Conservation (phyloP, 2,329 filamentous ascomycete species). For the Penicillium sp. region DNA sequence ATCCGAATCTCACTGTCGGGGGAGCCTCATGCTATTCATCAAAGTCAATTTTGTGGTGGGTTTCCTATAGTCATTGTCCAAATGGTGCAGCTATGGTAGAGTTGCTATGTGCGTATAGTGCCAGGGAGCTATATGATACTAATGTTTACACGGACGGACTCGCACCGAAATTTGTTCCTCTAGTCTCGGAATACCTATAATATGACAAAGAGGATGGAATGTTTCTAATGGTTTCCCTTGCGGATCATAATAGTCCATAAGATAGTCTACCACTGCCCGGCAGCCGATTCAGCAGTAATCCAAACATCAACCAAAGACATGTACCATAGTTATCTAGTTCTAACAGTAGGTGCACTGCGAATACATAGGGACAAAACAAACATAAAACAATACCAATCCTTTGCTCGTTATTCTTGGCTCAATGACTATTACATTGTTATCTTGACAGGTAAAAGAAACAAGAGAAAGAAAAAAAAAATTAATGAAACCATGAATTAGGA, state of each 20-base stretch:
- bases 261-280: no score
- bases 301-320: neutral
- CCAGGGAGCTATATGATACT: neutral
- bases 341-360: neutral
- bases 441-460: slow-evolving; percentile 19
- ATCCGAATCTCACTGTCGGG: neutral
- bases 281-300: neutral
- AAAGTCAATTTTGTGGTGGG: neutral
- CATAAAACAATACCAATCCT: slow-evolving; percentile 14
- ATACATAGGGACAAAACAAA: neutral
- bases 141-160: no score
- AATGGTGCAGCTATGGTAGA: neutral
- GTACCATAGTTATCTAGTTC: neutral
- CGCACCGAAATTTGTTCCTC: neutral
- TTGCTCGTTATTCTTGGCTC: slow-evolving; percentile 30
- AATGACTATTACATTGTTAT: slow-evolving; percentile 30
- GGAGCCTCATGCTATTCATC: neutral
- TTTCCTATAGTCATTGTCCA: neutral
- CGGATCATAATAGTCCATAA: neutral
- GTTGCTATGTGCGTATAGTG: neutral
- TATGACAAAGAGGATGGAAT: neutral
- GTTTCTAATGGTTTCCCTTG: neutral
- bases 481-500: slow-evolving; percentile 16
- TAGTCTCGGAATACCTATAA: neutral
- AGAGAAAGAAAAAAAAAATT: slow-evolving; percentile 8